A percentile compares a stretch with the other conserved stretches of the same genome.
phyloP scores from a whole-genome alignment of 345 rosid genomes.

The Populus euphratica region DNA sequence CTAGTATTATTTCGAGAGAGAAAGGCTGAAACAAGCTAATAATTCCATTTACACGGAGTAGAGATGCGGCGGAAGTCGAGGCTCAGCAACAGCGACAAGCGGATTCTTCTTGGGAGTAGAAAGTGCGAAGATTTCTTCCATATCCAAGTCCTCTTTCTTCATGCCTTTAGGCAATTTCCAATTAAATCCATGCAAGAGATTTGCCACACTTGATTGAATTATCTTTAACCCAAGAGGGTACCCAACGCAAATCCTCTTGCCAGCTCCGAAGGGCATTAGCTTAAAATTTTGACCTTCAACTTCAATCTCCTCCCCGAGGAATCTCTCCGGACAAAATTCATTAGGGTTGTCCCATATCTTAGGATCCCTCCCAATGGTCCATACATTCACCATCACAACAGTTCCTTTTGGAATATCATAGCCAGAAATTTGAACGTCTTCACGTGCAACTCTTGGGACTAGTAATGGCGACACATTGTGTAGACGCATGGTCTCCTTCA shows the following conservation, averaged over 20 bases:
- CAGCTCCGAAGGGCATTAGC: slow-evolving; percentile 62
- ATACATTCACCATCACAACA: slow-evolving; percentile 37
- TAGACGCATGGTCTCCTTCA: slow-evolving; percentile 57
- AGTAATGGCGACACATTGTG: slow-evolving; percentile 61
- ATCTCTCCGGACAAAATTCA: slow-evolving; percentile 53
- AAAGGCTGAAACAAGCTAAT: background rate
- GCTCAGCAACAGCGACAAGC: slow-evolving; percentile 38
- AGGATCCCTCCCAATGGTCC: slow-evolving; percentile 63
- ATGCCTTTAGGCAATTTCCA: slow-evolving; percentile 45
- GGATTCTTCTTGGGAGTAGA: slow-evolving; percentile 50
- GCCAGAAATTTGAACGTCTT: slow-evolving; percentile 36
- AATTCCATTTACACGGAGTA: slow-evolving; percentile 19
- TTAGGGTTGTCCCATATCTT: slow-evolving; percentile 48
- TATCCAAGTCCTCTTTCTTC: slow-evolving; percentile 36
- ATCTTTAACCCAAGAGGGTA: slow-evolving; percentile 54
- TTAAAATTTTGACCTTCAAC: slow-evolving; percentile 58
- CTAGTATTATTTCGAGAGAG: too few relatives aligned
- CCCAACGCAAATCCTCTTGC: slow-evolving; percentile 73
- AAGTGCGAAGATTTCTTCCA: slow-evolving; percentile 58
- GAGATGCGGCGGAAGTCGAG: slow-evolving; percentile 41
- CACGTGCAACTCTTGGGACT: slow-evolving; percentile 39
- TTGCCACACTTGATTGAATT: slow-evolving; percentile 47
- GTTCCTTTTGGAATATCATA: slow-evolving; percentile 50
- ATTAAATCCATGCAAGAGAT: slow-evolving; percentile 53
- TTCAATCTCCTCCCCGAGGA: slow-evolving; percentile 40